A percentile compares a stretch with the other conserved stretches of the same genome.
phyloP scores from a whole-genome alignment of 805 yeast species.

The Blastobotrys parvus region DNA sequence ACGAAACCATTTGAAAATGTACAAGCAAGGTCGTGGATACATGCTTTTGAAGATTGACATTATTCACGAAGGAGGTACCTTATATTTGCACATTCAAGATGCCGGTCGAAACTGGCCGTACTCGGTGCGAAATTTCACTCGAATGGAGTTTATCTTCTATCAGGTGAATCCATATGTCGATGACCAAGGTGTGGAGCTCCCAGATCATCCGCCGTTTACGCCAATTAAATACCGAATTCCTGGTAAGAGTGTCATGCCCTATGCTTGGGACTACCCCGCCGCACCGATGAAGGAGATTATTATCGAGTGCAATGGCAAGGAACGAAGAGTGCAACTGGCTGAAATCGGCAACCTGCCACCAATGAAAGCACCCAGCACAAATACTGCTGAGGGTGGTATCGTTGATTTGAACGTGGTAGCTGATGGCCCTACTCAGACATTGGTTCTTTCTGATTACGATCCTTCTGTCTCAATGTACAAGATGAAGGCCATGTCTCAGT shows the following conservation, averaged over 20 bases:
- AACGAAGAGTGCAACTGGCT: conserved; percentile 73
- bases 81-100: conserved; percentile 65
- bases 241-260: conserved; percentile 90
- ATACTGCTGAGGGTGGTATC: conserved; percentile 32
- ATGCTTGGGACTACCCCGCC: conserved; percentile 96
- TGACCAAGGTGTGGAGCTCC: conserved; percentile 54
- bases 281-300: conserved; percentile 76
- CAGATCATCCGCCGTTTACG: conserved; percentile 49
- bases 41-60: conserved; percentile 64
- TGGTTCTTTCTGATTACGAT: conserved; percentile 76
- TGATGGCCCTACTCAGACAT: conserved; percentile 89
- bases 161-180: conserved; percentile 70
- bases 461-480: conserved; percentile 71
- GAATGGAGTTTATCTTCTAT: conserved; percentile 74
- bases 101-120: conserved; percentile 86
- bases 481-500: conserved; percentile 24
- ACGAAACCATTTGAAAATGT: conserved; percentile 61
- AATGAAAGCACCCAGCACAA: conserved; percentile 56
- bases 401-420: conserved; percentile 90
- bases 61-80: conserved; percentile 68
- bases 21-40: conserved; percentile 51
- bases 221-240: conserved; percentile 81
- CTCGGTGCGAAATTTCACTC: conserved; percentile 83
- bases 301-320: conserved; percentile 61
- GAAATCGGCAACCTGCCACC: conserved; percentile 91